Evolutionary conservation across 1,284 basidiomycete genomes (phyloP), one percentile per base, ranked within the genome.

Genomic region (Cryptococcus floricola): DNA sequence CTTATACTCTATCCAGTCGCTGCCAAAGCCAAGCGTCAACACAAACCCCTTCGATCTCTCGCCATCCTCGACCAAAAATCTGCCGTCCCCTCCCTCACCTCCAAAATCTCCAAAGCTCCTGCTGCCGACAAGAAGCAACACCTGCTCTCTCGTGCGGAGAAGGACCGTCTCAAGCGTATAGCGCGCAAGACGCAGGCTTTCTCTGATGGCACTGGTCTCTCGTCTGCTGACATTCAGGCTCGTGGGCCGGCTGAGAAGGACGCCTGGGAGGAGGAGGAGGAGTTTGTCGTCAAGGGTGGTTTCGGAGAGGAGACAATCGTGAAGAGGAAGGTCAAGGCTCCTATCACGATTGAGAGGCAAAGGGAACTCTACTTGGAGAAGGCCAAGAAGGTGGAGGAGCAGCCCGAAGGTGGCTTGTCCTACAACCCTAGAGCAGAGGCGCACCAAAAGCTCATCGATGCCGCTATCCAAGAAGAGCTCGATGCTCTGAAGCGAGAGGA

Each of bases 361-460:
- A 58, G 67, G 31, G 64, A 66, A 39, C 54, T 59, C 19, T 64
- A 63, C 19, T 48, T 64, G 12, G 52, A 52, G 12, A 51, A 50
- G 5, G 62, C 65, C 41, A 60, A 65, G n/a, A 59, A 58, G 38
- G 52, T 47, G 13, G 82, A 94, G 1, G 75, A 82, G 1, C 75
- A 84, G 6, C 95, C 95, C 0, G 89, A 91, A 62, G 85, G 86
- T 28, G 95, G 95, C 18, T 83, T 87, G 6, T 94, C 91, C n/a
- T 98, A 98, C 77, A 98, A 98, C 74, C 95, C 95, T 0, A 84
- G 86, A 0, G 84, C 83, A 14, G 81, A 83, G 9, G 84, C 87
- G 1, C 91, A 97, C 71, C 83, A 86, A 56, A 84, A 84, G 46
- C 83, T 97, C 2, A 76, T 98, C 16, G 78, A 83, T 13, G 70